These are phyloP conservation scores for Cairneyella variabilis DNA, from an alignment of 495 filamentous ascomycete species.

Conservation along the genomic window DNA sequence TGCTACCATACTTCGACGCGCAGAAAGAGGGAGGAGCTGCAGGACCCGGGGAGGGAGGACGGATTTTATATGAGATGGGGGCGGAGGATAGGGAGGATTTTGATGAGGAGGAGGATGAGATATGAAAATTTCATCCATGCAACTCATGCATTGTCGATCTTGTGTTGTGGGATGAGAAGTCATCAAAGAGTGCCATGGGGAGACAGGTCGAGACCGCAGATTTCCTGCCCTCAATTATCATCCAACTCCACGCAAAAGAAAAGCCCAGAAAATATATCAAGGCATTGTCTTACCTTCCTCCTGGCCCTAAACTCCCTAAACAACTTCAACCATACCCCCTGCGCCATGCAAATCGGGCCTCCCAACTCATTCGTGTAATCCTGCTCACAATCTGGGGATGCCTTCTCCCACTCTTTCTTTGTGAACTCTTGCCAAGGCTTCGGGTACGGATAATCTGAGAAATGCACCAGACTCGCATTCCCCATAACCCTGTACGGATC, in stretches of 20 bases:
- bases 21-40: slow-evolving; percentile 77
- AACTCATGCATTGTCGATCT: neutral
- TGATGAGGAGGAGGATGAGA: slow-evolving; percentile 98
- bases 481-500: slow-evolving; percentile 57
- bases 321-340: slow-evolving; percentile 66
- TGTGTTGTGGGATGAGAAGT: neutral
- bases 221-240: no score
- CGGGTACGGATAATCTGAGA: slow-evolving; percentile 76
- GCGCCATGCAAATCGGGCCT: slow-evolving; percentile 57
- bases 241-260: no score
- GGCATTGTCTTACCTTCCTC: no score
- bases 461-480: slow-evolving; percentile 76
- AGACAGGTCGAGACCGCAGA: no score
- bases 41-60: slow-evolving; percentile 74
- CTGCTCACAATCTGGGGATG: slow-evolving; percentile 53
- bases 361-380: slow-evolving; percentile 33
- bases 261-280: no score
- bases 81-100: slow-evolving; percentile 82
- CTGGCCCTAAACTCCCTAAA: slow-evolving; percentile 64
- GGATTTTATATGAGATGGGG: slow-evolving; percentile 96
- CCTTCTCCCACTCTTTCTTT: slow-evolving; percentile 47
- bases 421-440: slow-evolving; percentile 70
- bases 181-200: neutral
- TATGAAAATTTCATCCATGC: slow-evolving; percentile 43
- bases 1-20: slow-evolving; percentile 93